phyloP scores from a whole-genome alignment of 176 grass and related monocot species.

The Eleusine coracana region DNA sequence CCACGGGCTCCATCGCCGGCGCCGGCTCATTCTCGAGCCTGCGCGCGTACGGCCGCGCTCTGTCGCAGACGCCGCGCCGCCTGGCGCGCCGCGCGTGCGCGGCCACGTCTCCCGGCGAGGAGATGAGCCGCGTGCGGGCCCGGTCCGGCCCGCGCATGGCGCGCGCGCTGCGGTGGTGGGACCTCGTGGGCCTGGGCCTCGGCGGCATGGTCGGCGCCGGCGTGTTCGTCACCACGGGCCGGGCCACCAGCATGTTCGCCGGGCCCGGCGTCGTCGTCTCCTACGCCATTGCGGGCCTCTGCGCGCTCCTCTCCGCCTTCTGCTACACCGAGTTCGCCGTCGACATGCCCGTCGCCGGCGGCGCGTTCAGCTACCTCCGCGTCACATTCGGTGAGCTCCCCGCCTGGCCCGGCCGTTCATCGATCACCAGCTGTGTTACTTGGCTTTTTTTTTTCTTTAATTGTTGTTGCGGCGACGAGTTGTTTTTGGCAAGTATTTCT shows the following conservation, averaged over 20 bases:
- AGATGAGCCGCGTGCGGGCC: neutral
- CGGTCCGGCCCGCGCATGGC: neutral
- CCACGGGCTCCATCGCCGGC: neutral
- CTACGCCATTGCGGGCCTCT: conserved; percentile 93
- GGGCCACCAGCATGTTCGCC: conserved; percentile 31
- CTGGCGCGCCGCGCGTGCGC: neutral
- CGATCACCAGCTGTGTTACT: neutral
- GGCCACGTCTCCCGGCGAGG: neutral
- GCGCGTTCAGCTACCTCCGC: conserved; percentile 66
- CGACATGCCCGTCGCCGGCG: conserved; percentile 85
- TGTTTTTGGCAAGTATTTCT: no score
- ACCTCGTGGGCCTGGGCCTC: conserved; percentile 55
- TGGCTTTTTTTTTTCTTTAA: no score
- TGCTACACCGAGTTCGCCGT: conserved; percentile 99
- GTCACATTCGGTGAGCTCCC: conserved; percentile 71
- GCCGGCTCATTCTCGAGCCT: neutral
- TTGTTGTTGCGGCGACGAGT: no score
- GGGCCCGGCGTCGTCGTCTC: conserved; percentile 48
- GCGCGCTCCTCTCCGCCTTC: conserved; percentile 89
- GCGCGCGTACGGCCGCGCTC: neutral
- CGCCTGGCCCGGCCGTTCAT: no score
- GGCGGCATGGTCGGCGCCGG: conserved; percentile 70
- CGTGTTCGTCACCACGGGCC: conserved; percentile 64
- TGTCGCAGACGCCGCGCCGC: neutral
- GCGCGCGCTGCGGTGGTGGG: neutral